Percentiles rank a stretch among this genome's conserved stretches.
These are phyloP conservation scores for Styphnolobium japonicum DNA, from an alignment of 306 rosid species.

Conservation along the genomic window DNA sequence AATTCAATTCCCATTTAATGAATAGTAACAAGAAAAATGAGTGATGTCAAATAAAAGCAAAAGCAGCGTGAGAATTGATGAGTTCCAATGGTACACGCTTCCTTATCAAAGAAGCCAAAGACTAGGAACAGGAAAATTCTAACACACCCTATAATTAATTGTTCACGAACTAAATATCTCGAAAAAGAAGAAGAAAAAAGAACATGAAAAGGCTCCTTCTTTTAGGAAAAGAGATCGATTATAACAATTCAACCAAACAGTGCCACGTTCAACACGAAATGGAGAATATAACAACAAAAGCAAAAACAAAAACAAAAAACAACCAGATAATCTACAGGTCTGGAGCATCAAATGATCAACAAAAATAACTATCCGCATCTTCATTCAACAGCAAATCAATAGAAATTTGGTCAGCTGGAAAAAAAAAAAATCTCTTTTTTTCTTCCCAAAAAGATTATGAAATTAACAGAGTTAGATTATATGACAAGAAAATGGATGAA, in stretches of 20 bases:
- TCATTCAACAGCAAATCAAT: background rate
- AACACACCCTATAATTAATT: background rate
- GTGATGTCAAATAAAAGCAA: conserved; percentile 8
- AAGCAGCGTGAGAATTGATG: background rate
- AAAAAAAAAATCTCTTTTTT: background rate
- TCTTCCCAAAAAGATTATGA: background rate
- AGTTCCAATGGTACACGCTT: conserved; percentile 19
- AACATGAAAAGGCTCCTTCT: background rate
- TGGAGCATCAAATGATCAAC: background rate
- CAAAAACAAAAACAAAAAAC: background rate
- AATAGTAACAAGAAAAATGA: conserved; percentile 5
- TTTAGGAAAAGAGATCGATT: conserved; percentile 21
- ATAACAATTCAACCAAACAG: conserved; percentile 15
- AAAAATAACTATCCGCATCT: background rate
- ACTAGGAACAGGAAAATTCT: conserved; percentile 28
- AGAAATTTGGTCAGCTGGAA: background rate
- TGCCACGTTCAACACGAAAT: background rate
- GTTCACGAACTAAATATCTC: background rate
- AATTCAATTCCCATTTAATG: background rate
- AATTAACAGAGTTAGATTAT: background rate
- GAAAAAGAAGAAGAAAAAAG: background rate
- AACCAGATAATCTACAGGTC: too few relatives aligned
- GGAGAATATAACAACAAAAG: background rate
- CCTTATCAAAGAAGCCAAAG: background rate
- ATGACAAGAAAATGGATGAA: too few relatives aligned